phyloP scores from a whole-genome alignment of 371 early-diverging fungal species.

The Zopfochytrium polystomum region DNA sequence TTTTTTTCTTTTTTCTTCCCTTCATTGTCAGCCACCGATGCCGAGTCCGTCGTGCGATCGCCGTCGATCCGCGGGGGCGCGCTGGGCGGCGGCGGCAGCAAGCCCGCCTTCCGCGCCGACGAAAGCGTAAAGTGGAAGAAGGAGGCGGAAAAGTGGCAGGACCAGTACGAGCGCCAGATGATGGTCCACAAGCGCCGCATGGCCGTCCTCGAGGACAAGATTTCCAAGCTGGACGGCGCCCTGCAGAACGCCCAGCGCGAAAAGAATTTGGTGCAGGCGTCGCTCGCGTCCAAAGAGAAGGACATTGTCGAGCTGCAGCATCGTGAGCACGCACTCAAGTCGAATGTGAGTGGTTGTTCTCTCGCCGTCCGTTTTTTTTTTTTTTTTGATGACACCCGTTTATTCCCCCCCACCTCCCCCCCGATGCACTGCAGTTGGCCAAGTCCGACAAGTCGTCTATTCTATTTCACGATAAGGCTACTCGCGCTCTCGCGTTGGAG shows the following conservation, averaged over 20 bases:
- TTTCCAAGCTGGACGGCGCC: conserved; percentile 14
- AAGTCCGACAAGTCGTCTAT: conserved; percentile 30
- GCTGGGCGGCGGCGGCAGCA: too few species aligned
- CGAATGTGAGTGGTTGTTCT: conserved; percentile 19
- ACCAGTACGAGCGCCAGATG: conserved; percentile 19
- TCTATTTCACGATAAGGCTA: conserved; percentile 21
- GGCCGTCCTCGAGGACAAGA: conserved; percentile 17
- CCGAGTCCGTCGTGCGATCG: too few species aligned
- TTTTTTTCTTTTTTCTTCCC: too few species aligned
- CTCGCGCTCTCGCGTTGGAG: conserved; percentile 7
- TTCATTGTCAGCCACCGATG: too few species aligned
- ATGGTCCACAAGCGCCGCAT: conserved; percentile 14
- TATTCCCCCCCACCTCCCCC: too few species aligned
- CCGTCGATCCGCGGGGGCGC: too few species aligned
- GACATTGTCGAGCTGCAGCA: conserved; percentile 26
- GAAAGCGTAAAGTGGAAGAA: too few species aligned
- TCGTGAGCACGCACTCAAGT: conserved; percentile 17
- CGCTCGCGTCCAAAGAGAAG: conserved; percentile 19
- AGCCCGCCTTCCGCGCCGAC: too few species aligned
- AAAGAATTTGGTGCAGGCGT: conserved; percentile 22
- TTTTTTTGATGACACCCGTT: background rate
- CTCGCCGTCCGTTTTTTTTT: background rate
- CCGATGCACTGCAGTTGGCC: conserved; percentile 28
- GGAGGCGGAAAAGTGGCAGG: conserved; percentile 38
- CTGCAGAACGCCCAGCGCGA: conserved; percentile 25